phyloP scores from a whole-genome alignment of 352 stramenopile species.

The Phytopythium helicoides region DNA sequence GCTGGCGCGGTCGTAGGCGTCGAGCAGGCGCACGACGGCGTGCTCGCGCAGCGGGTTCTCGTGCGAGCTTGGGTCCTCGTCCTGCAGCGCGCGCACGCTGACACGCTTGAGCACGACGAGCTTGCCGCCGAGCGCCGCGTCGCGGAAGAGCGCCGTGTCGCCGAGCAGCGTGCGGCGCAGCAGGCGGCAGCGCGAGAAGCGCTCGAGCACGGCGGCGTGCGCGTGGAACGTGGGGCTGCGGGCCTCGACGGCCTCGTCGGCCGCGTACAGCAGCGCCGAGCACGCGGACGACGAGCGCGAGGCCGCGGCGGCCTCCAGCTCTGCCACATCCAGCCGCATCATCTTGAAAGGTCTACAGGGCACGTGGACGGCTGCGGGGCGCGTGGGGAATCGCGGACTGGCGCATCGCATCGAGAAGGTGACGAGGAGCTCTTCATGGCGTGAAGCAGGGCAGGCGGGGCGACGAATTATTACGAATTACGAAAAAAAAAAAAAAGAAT shows the following conservation, averaged over 20 bases:
- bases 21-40: slow-evolving; percentile 43
- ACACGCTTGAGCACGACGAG: slow-evolving; percentile 61
- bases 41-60: slow-evolving; percentile 48
- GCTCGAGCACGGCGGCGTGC: slow-evolving; percentile 15
- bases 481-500: too few relatives aligned
- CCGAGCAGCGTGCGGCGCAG: slow-evolving; percentile 52
- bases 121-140: slow-evolving; percentile 23
- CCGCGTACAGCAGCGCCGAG: slow-evolving; percentile 3
- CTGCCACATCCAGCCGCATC: not conserved
- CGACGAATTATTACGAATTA: not conserved
- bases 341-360: not conserved
- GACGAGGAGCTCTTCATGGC: not conserved
- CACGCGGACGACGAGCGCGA: slow-evolving; percentile 3
- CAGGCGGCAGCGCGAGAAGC: slow-evolving; percentile 33
- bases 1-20: slow-evolving; percentile 9
- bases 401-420: too few relatives aligned
- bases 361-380: not conserved
- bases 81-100: slow-evolving; percentile 30
- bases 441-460: not conserved
- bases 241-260: slow-evolving; percentile 4
- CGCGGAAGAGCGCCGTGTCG: slow-evolving; percentile 49
- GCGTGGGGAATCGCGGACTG: not conserved
- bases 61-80: slow-evolving; percentile 25
- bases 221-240: slow-evolving; percentile 6
- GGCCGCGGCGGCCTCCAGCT: not conserved